Conservation (phyloP, 176 grass and related monocot genomes). For the Carex kokanica region DNA sequence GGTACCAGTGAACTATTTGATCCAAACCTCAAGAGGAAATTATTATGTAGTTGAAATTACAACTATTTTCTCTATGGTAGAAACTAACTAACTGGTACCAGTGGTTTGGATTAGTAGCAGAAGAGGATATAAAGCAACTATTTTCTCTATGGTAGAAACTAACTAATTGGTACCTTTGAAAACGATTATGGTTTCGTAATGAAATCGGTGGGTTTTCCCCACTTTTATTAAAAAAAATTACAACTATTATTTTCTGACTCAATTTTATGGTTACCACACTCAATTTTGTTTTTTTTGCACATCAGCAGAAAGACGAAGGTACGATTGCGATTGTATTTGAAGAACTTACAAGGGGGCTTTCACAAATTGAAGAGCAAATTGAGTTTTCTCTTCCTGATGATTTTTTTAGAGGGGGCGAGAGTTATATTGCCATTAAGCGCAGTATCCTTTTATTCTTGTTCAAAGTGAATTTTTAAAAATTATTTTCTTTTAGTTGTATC, state of each 20-base stretch:
- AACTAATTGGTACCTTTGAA: no score
- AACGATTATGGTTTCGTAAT: no score
- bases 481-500: not conserved
- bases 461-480: not conserved
- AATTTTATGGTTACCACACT: not conserved
- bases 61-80: no score
- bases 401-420: conserved; percentile 22
- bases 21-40: not conserved
- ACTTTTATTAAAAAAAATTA: not conserved
- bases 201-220: no score
- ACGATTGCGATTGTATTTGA: conserved; percentile 7
- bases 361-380: conserved; percentile 2
- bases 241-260: not conserved
- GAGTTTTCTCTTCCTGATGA: conserved; percentile 32
- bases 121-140: no score
- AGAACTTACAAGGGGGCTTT: conserved; percentile 3
- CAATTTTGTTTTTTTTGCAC: not conserved
- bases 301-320: not conserved
- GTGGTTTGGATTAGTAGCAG: no score
- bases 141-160: no score
- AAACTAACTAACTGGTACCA: no score
- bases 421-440: conserved; percentile 27
- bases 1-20: not conserved
- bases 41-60: not conserved
- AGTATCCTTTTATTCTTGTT: conserved; percentile 17